These are phyloP conservation scores for Russula compacta DNA, from an alignment of 768 basidiomycete genomes.

Conservation along the genomic window DNA sequence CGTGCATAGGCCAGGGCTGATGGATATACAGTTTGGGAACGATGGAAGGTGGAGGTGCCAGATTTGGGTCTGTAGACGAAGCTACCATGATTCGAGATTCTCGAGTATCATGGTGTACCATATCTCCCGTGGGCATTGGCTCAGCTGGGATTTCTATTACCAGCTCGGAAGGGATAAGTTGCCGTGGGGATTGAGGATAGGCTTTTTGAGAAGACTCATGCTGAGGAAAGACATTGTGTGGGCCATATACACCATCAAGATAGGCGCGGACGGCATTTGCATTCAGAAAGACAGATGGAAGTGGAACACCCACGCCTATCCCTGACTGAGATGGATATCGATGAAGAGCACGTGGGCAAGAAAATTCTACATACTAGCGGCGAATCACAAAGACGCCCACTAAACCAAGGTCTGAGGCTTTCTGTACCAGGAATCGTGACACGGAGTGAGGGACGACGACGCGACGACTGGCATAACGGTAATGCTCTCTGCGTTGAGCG, in stretches of 20 bases:
- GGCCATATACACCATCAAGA: slow-evolving; percentile 4
- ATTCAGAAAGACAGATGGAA: slow-evolving; percentile 11
- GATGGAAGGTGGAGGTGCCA: background rate
- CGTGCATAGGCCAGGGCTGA: background rate
- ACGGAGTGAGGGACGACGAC: background rate
- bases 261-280: slow-evolving; percentile 2
- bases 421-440: slow-evolving; percentile 2
- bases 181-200: background rate
- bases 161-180: background rate
- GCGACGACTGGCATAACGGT: background rate
- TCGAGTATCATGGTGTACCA: too few species aligned
- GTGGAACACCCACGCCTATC: background rate
- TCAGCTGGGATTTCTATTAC: background rate
- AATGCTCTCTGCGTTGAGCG: background rate
- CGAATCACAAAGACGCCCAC: background rate
- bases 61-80: background rate
- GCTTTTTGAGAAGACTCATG: background rate
- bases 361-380: slow-evolving; percentile 3
- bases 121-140: background rate
- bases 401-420: background rate
- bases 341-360: background rate
- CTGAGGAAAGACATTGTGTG: background rate
- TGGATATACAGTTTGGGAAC: background rate
- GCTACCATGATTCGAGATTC: background rate
- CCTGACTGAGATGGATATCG: slow-evolving; percentile 2